These are phyloP conservation scores for Calocera cornea DNA, from an alignment of 768 basidiomycete species.

Conservation along the genomic window DNA sequence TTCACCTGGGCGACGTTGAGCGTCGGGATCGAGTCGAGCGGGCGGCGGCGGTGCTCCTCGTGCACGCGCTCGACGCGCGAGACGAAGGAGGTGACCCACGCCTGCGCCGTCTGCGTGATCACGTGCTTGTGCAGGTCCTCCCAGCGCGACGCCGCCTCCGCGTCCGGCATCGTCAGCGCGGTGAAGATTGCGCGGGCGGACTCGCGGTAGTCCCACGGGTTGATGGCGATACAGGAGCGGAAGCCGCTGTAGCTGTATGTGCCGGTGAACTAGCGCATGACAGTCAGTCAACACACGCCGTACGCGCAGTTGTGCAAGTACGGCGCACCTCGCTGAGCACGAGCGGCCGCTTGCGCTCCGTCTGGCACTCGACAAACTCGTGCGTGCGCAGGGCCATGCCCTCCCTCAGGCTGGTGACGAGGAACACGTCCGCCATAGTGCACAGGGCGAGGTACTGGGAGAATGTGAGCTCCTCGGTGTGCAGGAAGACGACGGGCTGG, in stretches of 20 bases:
- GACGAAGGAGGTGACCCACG: conserved; percentile 69
- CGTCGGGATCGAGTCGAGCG: conserved; percentile 25
- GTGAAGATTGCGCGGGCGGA: conserved; percentile 64
- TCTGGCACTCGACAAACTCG: conserved; percentile 70
- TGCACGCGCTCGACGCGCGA: conserved; percentile 58
- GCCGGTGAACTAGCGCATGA: conserved; percentile 55
- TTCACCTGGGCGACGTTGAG: conserved; percentile 41
- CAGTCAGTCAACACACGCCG: no score
- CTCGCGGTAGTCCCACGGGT: conserved; percentile 74
- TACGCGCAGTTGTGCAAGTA: background rate
- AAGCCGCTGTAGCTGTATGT: conserved; percentile 79
- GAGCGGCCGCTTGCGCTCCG: conserved; percentile 49
- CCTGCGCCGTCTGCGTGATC: conserved; percentile 71
- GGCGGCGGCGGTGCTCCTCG: conserved; percentile 44
- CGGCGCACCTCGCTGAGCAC: conserved; percentile 59
- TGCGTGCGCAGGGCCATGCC: conserved; percentile 78
- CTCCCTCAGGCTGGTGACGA: conserved; percentile 71
- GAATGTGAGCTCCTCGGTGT: conserved; percentile 74
- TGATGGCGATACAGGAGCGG: conserved; percentile 71
- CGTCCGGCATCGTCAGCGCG: conserved; percentile 65
- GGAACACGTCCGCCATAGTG: conserved; percentile 71
- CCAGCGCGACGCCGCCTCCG: conserved; percentile 64
- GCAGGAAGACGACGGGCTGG: conserved; percentile 75
- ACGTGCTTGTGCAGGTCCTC: conserved; percentile 79
- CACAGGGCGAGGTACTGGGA: conserved; percentile 72